These are phyloP conservation scores for Talaromyces sp. DNA, from an alignment of 2,329 filamentous ascomycete genomes.

Conservation along the genomic window DNA sequence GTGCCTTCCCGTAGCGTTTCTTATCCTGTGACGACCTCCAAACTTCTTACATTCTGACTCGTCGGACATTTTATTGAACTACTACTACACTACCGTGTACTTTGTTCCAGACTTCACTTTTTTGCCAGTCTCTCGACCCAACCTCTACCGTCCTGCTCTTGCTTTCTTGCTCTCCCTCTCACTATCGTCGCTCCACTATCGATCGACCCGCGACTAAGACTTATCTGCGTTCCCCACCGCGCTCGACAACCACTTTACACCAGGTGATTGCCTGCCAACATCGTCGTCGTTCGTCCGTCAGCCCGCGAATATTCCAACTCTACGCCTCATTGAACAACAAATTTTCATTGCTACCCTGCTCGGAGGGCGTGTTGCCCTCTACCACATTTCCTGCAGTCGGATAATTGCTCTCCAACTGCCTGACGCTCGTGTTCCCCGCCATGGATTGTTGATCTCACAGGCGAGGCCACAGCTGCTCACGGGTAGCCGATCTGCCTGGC, in stretches of 20 bases:
- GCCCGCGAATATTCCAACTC: neutral
- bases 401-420: constrained; percentile 12
- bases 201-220: constrained; percentile 12
- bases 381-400: constrained; percentile 6
- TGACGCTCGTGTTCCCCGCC: constrained; percentile 22
- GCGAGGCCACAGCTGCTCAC: constrained; percentile 40
- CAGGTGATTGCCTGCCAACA: neutral
- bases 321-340: neutral
- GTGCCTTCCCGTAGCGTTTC: constrained; percentile 6
- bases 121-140: neutral
- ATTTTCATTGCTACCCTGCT: neutral
- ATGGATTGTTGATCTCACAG: constrained; percentile 42
- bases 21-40: constrained; percentile 2
- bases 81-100: neutral
- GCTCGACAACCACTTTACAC: constrained; percentile 8
- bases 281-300: constrained; percentile 1
- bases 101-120: no score
- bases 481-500: constrained; percentile 45
- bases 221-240: constrained; percentile 14
- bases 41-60: neutral
- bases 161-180: neutral
- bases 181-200: constrained; percentile 10
- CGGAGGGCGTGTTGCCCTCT: constrained; percentile 6
- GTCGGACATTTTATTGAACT: neutral
- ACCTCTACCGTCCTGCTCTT: neutral